Evolutionary conservation across 345 rosid species (phyloP), one percentile per base, ranked within the genome.

Genomic region (Cardamine chenopodiifolia): DNA sequence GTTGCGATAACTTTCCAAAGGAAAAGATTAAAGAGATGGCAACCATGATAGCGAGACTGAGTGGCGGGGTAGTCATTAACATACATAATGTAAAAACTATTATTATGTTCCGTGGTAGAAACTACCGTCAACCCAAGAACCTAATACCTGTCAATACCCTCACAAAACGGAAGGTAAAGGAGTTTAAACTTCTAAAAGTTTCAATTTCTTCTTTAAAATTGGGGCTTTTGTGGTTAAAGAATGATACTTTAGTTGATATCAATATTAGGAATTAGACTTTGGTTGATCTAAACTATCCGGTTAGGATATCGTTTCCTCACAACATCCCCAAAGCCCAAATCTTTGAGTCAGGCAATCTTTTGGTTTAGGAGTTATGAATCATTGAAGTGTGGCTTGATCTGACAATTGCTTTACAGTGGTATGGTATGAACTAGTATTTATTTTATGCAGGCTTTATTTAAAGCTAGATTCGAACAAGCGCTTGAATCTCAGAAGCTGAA

Each of bases 401-500:
- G 6, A 15, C n/a, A 29, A 7, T 47, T 40, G 32, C 29, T 31
- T 31, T 28, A 49, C 23, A 48, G 59, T 28, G 28, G 45, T 63
- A 58, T 72, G 17, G 50, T 75, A 23, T 70, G 53, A 62, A 31
- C 20, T 35, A 52, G 78, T 56, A 14, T 57, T 9, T 67, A 29
- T 23, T 54, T 70, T 56, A 31, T 83, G 82, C 88, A 94, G 98
- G 98, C 98, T 67, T 81, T 94, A 62, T 94, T 94, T 72, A 94
- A 92, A 80, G 98, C 98, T 17, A 87, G 98, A 81, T 94, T 91
- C 44, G 98, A 94, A 78, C 98, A 94, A 87, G 97, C 98, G n/a
- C 96, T 94, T 22, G 98, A 94, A 68, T 92, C 98, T 50, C 98
- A 94, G 91, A 94, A 90, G 86, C 83, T 94, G 75, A 94, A 91